phyloP scores from a whole-genome alignment of 768 basidiomycete species.

The Antrodiella citrinella region DNA sequence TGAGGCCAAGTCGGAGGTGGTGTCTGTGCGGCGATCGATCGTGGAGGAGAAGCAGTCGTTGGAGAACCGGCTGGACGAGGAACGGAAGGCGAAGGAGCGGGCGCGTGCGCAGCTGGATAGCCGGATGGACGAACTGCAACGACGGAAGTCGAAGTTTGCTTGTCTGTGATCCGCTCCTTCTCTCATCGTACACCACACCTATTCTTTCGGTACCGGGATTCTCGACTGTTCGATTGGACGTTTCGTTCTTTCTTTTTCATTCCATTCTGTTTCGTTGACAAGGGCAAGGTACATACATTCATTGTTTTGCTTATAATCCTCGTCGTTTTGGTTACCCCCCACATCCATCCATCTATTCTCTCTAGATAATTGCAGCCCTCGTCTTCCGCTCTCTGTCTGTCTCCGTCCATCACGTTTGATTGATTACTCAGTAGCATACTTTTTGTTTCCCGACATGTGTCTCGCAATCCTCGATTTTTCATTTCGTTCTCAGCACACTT shows the following conservation, averaged over 20 bases:
- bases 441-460: neutral
- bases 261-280: neutral
- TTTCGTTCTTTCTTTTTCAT: neutral
- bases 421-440: neutral
- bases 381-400: slow-evolving; percentile 2
- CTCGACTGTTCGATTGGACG: neutral
- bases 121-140: slow-evolving; percentile 77
- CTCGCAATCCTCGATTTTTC: no score
- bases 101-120: slow-evolving; percentile 80
- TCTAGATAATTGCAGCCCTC: slow-evolving; percentile 2
- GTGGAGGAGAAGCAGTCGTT: slow-evolving; percentile 85
- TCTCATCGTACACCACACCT: neutral
- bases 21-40: slow-evolving; percentile 66
- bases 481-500: no score
- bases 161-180: slow-evolving; percentile 49
- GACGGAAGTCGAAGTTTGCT: slow-evolving; percentile 88
- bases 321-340: neutral
- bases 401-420: neutral
- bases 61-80: slow-evolving; percentile 78
- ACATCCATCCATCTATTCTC: neutral
- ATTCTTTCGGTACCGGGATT: neutral
- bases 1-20: slow-evolving; percentile 75
- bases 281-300: neutral
- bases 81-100: slow-evolving; percentile 83
- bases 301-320: neutral